Evolutionary conservation across 305 asterid genomes (phyloP).

Genomic region (Solanum hybrid): DNA sequence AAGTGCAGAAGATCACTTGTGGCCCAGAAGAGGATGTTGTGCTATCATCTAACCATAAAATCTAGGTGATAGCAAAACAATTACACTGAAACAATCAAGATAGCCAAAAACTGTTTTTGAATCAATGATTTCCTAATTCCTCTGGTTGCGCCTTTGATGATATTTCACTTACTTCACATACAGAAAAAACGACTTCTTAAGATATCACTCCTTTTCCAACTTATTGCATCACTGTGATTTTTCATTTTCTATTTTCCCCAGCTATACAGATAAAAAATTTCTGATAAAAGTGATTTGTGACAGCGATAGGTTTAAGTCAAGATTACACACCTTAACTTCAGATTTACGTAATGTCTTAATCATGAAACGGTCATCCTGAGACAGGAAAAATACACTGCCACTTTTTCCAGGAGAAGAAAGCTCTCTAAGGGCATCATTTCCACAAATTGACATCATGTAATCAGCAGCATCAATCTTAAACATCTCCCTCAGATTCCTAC

Average conservation of each 20-base stretch:
- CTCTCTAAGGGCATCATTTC: slow-evolving; percentile 89
- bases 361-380: slow-evolving; percentile 98
- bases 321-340: slow-evolving; percentile 78
- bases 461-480: slow-evolving; percentile 96
- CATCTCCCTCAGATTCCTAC: slow-evolving; percentile 91
- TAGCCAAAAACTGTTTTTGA: not conserved
- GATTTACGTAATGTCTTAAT: slow-evolving; percentile 91
- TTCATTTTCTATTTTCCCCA: not conserved
- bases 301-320: slow-evolving; percentile 5
- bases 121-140: not conserved
- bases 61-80: not conserved
- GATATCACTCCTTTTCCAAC: not conserved
- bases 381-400: slow-evolving; percentile 92
- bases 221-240: not conserved
- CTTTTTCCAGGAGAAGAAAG: slow-evolving; percentile 99
- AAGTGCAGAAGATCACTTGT: not conserved
- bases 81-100: not conserved
- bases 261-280: not conserved
- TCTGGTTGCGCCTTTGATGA: not conserved
- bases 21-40: not conserved
- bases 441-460: slow-evolving; percentile 98
- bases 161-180: not conserved
- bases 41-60: not conserved
- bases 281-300: not conserved
- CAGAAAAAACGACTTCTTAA: not conserved